phyloP scores from a whole-genome alignment of 2,329 filamentous ascomycete species.

The Ambrosiella beaveri region DNA sequence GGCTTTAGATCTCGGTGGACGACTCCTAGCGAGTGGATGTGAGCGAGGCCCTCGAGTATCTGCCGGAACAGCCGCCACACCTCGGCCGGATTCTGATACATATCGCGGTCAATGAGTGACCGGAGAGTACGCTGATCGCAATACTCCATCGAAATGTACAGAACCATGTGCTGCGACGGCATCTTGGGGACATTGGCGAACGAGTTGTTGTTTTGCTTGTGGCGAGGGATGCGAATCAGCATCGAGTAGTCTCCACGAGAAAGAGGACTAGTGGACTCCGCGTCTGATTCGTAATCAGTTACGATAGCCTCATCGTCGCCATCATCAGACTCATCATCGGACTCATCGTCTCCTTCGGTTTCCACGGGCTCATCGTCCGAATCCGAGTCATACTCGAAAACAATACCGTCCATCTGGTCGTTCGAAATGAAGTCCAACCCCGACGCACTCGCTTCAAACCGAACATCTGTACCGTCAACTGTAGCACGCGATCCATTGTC shows the following conservation, averaged over 20 bases:
- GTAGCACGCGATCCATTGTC: conserved; percentile 15
- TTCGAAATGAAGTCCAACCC: conserved; percentile 74
- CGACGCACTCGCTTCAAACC: conserved; percentile 44
- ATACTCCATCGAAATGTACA: conserved; percentile 99
- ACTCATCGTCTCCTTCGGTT: conserved; percentile 25
- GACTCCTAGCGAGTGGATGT: conserved; percentile 81
- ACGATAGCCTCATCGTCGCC: conserved; percentile 3
- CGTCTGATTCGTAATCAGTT: background rate
- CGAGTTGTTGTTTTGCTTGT: background rate
- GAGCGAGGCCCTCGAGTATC: conserved; percentile 71
- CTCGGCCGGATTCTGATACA: conserved; percentile 58
- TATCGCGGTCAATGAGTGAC: conserved; percentile 62
- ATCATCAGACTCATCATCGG: conserved; percentile 18
- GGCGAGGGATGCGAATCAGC: conserved; percentile 1
- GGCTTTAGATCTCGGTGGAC: conserved; percentile 94
- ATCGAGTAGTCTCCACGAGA: background rate
- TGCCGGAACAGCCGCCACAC: conserved; percentile 85
- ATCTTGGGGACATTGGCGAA: conserved; percentile 14
- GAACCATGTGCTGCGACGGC: conserved; percentile 41
- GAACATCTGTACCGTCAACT: conserved; percentile 16
- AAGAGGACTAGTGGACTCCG: background rate
- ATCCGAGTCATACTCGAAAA: conserved; percentile 38
- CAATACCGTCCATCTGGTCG: conserved; percentile 38
- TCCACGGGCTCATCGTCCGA: conserved; percentile 19
- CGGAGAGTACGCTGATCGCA: conserved; percentile 88